Evolutionary conservation across 352 stramenopile species (phyloP), one percentile per base, ranked within the genome.

Genomic region (Phytophthora fragariaefolia): DNA sequence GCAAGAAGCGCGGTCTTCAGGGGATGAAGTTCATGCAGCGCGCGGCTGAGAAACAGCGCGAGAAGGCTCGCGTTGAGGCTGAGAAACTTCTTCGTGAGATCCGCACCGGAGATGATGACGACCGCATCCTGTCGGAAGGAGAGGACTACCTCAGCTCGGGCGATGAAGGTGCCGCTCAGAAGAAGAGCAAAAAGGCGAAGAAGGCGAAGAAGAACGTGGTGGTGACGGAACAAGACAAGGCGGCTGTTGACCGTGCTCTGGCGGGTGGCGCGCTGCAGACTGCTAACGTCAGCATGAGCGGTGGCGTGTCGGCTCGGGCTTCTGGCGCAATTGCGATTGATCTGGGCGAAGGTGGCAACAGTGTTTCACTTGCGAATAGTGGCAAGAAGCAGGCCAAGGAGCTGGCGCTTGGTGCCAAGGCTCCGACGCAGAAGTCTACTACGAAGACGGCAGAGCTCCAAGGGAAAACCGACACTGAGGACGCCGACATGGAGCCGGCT

Each of bases 21-120:
- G 91, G 97, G 52, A 97, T 99, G 85, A 97, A 98, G 48, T 99
- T 99, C 71, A 99, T 99, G 97, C 92, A 99, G 80, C 88, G 91
- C 26, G 97, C 96, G n/a, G 83, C 98, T 30, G 83, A 99, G 74
- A 96, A 96, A 67, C 96, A 99, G 77, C 83, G 95, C 46, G 86
- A 97, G 58, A 87, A 93, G 55, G 93, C 97, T 4, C 90, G 94
- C 12, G 73, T 89, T 30, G 97, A 99, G 69, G 96, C 96, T 0
- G 87, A 98, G 55, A 85, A 92, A 68, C 77, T 99, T 32, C 79
- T 99, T 45, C 75, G 83, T 22, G 97, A 99, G 82, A 89, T 99
- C 18, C 90, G 92, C 27, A 90, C 96, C 47, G 82, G 97, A 18
- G 75, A 87, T 10, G 93, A 97, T 60, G 85, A 96, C 9, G 78